Percentiles rank a stretch among this genome's conserved stretches.
Conservation (phyloP, 257 asterid species). For the Capsicum chinense region DNA sequence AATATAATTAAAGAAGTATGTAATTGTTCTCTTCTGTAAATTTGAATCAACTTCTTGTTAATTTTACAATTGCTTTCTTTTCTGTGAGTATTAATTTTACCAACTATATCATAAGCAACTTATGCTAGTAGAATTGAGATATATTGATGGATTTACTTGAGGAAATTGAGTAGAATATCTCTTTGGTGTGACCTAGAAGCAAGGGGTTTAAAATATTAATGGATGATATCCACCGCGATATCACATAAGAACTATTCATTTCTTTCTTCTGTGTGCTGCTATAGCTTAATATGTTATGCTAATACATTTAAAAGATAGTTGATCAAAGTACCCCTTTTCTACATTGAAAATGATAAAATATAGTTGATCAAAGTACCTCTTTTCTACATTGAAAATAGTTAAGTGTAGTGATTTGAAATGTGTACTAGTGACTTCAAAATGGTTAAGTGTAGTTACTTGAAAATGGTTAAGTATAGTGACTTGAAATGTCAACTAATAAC, state of each 20-base stretch:
- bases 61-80: neutral
- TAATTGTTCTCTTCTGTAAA: neutral
- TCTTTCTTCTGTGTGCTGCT: neutral
- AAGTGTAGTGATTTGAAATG: too few species aligned
- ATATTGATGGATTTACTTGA: neutral
- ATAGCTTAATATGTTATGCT: neutral
- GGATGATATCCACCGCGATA: neutral
- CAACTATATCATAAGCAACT: neutral
- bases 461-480: too few species aligned
- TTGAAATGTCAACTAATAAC: too few species aligned
- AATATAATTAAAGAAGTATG: neutral
- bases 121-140: neutral
- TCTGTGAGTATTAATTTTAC: neutral
- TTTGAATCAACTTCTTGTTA: neutral
- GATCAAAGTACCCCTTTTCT: neutral
- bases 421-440: too few species aligned
- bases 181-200: conserved; percentile 3
- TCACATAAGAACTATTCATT: neutral
- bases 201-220: neutral
- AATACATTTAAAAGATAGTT: neutral
- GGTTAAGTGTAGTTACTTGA: too few species aligned
- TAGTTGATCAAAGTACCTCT: too few species aligned
- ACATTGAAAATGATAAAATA: neutral
- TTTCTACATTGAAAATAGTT: too few species aligned
- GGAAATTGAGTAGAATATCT: neutral